Evolutionary conservation across 2,329 filamentous ascomycete species (phyloP).

Genomic region (Phaeoacremonium minimum): DNA sequence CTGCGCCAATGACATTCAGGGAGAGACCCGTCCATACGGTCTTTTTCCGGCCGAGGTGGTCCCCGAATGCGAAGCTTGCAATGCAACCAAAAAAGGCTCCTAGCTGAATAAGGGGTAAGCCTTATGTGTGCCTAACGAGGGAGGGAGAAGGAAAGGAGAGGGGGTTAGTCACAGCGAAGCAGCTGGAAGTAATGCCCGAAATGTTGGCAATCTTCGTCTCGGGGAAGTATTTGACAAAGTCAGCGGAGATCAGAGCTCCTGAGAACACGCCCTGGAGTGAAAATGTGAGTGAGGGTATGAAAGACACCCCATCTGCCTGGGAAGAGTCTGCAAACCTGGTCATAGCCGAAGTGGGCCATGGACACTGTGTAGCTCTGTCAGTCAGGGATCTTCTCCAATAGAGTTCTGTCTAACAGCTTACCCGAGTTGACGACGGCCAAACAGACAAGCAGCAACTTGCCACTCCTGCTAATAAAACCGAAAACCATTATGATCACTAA

Average conservation of each 20-base stretch:
- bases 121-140: neutral
- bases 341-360: constrained; percentile 9
- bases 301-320: constrained; percentile 1
- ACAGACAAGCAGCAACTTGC: constrained; percentile 1
- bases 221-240: constrained; percentile 31
- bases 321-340: constrained; percentile 1
- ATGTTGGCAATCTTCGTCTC: constrained; percentile 29
- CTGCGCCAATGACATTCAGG: constrained; percentile 23
- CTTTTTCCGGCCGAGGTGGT: constrained; percentile 23
- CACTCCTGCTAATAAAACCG: too few relatives aligned
- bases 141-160: neutral
- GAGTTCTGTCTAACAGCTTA: too few relatives aligned
- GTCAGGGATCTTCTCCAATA: too few relatives aligned
- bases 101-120: constrained; percentile 12
- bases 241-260: constrained; percentile 30
- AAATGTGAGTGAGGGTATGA: neutral
- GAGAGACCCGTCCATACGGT: constrained; percentile 21
- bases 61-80: constrained; percentile 19
- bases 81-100: constrained; percentile 25
- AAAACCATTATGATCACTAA: too few relatives aligned
- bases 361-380: constrained; percentile 3
- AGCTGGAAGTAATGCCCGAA: constrained; percentile 36
- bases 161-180: constrained; percentile 33
- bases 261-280: constrained; percentile 30
- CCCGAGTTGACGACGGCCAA: constrained; percentile 6